Base-by-base conservation (phyloP, 2,329 filamentous ascomycete species). In the Monosporascus sp. region DNA sequence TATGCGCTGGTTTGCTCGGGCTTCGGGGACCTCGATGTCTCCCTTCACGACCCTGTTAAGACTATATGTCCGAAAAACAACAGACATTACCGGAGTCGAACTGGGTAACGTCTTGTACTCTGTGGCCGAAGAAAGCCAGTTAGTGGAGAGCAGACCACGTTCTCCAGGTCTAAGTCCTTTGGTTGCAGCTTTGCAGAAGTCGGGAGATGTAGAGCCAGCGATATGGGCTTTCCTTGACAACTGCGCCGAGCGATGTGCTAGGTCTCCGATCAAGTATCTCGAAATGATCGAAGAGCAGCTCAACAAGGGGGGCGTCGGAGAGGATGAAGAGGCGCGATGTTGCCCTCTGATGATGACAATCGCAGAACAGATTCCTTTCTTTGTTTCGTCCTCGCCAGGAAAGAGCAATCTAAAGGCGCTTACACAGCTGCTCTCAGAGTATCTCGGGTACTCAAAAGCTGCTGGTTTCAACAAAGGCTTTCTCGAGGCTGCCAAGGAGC, bases 1-100 rank as follows among this genome's bases (percentile, higher is more conserved):
- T 6, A 94, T 96, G 85, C 84, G 88, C 57, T 97, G 93, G 93
- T 97, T 94, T 74, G 80, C 88, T 57, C 92, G 89, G 64, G 81
- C 74, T 54, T 82, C 87, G 58, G 78, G 78, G 1, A 74, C 88
- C n/a, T 66, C 70, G 1, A 73, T 82, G 39, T 90, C 88, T 4
- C 87, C 88, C 0, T 90, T 91, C 57, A 82, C 83, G n/a, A 84
- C 84, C 0, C 76, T 93, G 22, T 68, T 93, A 6, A 83, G 78
- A 54, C 73, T 88, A 6, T 74, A 79, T 37, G 73, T 76, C 3
- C 74, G 77, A 25, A 76, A 76, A 3, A 72, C 76, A 20, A 68
- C 71, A 5, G 74, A 70, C 14, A 64, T 80, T n/a, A 72, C 78
- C 3, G 71, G 80, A 39, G 63, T 73, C 15, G 78, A 79, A 50